A percentile compares a stretch with the other conserved stretches of the same genome.
phyloP scores from a whole-genome alignment of 2,329 filamentous ascomycete species.

The Fusarium sp. region DNA sequence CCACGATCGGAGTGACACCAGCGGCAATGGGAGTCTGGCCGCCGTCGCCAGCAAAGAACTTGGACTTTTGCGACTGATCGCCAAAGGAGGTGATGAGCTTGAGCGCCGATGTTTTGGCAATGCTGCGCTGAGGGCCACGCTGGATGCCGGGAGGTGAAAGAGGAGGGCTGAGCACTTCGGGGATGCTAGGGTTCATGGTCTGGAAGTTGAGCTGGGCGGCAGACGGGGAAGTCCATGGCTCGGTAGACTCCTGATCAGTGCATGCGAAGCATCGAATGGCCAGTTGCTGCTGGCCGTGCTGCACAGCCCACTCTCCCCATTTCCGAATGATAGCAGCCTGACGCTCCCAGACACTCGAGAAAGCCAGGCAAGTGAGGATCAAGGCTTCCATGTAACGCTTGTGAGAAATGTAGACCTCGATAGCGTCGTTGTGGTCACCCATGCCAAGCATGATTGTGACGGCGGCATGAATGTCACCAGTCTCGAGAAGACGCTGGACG shows the following conservation, averaged over 20 bases:
- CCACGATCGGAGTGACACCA: conserved; percentile 87
- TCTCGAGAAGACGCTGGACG: conserved; percentile 87
- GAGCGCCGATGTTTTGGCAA: conserved; percentile 81
- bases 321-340: conserved; percentile 87
- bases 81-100: conserved; percentile 93
- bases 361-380: conserved; percentile 82
- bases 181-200: conserved; percentile 61
- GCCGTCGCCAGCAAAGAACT: conserved; percentile 67
- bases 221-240: conserved; percentile 87
- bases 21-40: conserved; percentile 78
- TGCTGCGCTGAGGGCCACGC: conserved; percentile 65
- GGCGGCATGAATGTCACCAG: conserved; percentile 88
- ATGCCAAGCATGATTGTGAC: conserved; percentile 92
- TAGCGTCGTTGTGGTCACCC: conserved; percentile 90
- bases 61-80: conserved; percentile 66
- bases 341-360: conserved; percentile 87
- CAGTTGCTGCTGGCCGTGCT: conserved; percentile 84
- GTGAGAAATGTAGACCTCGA: conserved; percentile 94
- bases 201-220: conserved; percentile 68
- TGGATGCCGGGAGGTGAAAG: conserved; percentile 74
- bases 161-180: conserved; percentile 71
- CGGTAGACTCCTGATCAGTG: conserved; percentile 81
- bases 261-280: conserved; percentile 95
- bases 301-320: conserved; percentile 93
- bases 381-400: conserved; percentile 92